Base-by-base conservation (phyloP, 768 basidiomycete genomes). In the Piloderma croceum region DNA sequence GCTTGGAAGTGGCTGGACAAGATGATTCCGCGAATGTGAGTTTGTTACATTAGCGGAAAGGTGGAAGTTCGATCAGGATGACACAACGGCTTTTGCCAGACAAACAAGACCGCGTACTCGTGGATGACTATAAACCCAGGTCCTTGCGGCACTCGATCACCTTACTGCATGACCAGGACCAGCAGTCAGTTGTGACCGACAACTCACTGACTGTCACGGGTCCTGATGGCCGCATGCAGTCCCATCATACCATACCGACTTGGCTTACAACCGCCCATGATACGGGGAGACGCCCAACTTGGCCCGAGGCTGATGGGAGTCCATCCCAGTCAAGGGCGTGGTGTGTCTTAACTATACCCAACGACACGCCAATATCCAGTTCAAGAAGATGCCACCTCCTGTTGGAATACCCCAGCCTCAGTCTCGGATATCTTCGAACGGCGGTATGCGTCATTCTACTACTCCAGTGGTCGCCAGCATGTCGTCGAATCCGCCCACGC, bases 31-130 rank as follows among this genome's bases (percentile, higher is more conserved):
- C n/a, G n/a, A n/a, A n/a, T n/a, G n/a, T n/a, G n/a, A n/a, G n/a
- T n/a, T n/a, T n/a, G n/a, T n/a, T n/a, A n/a, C n/a, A n/a, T 42
- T 81, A 3, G 62, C 68, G 31, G 78, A 81, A 45, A 73, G 73
- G 25, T 90, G 84, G 84, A 66, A 68, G 39, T 88, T 74, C 45
- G 86, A 89, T 49, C 52, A 61, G 6, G 83, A 88, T 41, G 83
- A 86, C 45, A 60, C 51, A 5, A 76, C 80, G 10, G 58, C 71
- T 0, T 60, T 71, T 43, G 78, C 44, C 71, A 4, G 84, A 88
- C 12, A 85, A 87, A 52, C 75, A 80, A 35, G 76, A 81, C 42
- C 70, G 86, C 6, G 57, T 73, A 1, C 60, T 89, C n/a, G 56
- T 88, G 6, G 85, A 90, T 47, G 87, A 89, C 43, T 84, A 72